Conservation (phyloP, 2,329 filamentous ascomycete genomes). For the Alternaria ventricosa region DNA sequence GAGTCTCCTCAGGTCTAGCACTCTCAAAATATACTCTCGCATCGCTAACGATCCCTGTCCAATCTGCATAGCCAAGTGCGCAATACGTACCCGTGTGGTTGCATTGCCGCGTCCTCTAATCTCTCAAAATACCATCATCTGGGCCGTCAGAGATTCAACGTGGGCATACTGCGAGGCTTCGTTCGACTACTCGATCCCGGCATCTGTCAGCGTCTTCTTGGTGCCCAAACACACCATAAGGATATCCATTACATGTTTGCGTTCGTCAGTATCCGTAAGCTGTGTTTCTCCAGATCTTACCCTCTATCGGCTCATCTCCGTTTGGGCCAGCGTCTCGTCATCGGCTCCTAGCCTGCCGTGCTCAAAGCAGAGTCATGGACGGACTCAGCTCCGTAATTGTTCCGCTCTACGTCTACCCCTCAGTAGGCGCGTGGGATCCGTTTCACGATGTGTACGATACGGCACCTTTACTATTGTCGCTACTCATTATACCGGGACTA, state of each 20-base stretch:
- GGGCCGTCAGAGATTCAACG: conserved; percentile 26
- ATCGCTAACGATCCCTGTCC: conserved; percentile 44
- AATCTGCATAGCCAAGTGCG: conserved; percentile 42
- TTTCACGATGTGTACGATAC: conserved; percentile 51
- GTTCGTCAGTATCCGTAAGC: conserved; percentile 4
- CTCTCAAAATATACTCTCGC: conserved; percentile 43
- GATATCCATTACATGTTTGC: conserved; percentile 4
- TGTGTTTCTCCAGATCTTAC: conserved; percentile 3
- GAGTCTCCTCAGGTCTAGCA: conserved; percentile 38
- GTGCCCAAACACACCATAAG: conserved; percentile 19
- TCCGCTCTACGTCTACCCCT: conserved; percentile 59
- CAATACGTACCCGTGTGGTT: conserved; percentile 32
- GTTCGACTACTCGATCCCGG: conserved; percentile 20
- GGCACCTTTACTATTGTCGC: conserved; percentile 1
- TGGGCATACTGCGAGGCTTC: conserved; percentile 19
- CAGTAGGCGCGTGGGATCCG: conserved; percentile 55
- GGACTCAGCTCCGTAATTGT: conserved; percentile 49
- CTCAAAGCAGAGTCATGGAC: conserved; percentile 19
- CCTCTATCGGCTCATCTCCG: not conserved
- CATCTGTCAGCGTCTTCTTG: conserved; percentile 16
- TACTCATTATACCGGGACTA: not conserved
- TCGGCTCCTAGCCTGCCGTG: conserved; percentile 11
- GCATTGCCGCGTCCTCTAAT: conserved; percentile 29
- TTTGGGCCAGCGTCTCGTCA: not conserved
- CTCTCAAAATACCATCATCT: conserved; percentile 24